Conservation (phyloP, 2,329 filamentous ascomycete species). For the Sporothrix humicola region DNA sequence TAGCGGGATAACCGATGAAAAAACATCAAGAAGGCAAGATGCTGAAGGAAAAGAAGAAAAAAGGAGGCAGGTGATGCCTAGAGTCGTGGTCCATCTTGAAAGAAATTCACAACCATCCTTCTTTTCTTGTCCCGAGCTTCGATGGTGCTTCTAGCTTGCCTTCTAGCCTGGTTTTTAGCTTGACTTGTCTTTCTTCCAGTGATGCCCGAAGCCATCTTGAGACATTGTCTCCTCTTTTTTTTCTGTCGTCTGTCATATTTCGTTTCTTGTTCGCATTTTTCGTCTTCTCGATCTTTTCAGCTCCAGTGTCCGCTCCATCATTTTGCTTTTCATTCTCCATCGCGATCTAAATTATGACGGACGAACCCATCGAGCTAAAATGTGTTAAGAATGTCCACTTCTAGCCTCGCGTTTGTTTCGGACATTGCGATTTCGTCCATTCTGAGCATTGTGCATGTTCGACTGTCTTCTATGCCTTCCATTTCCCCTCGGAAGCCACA, state of each 20-base stretch:
- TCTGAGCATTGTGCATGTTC: not conserved
- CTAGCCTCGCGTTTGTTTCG: not conserved
- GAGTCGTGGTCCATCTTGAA: not conserved
- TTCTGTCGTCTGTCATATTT: not conserved
- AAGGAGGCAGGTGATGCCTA: not conserved
- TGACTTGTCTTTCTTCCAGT: slow-evolving; percentile 7
- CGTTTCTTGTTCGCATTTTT: not conserved
- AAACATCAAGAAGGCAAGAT: not conserved
- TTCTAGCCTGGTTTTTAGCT: slow-evolving; percentile 25
- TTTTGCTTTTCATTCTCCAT: not conserved
- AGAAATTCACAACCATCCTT: not conserved
- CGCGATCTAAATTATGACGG: not conserved
- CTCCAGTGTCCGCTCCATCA: not conserved
- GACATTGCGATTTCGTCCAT: not conserved
- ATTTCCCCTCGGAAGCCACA: not conserved
- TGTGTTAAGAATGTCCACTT: not conserved
- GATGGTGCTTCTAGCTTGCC: slow-evolving; percentile 25
- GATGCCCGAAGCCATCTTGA: not conserved
- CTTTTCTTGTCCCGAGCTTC: slow-evolving; percentile 13
- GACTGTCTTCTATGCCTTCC: not conserved
- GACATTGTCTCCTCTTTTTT: slow-evolving; percentile 4
- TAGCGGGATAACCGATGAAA: not conserved
- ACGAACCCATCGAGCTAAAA: not conserved
- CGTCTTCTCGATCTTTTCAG: not conserved
- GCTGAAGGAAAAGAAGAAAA: not conserved